Conservation (phyloP, 2,329 filamentous ascomycete genomes). For the Scortechinia acanthostroma region DNA sequence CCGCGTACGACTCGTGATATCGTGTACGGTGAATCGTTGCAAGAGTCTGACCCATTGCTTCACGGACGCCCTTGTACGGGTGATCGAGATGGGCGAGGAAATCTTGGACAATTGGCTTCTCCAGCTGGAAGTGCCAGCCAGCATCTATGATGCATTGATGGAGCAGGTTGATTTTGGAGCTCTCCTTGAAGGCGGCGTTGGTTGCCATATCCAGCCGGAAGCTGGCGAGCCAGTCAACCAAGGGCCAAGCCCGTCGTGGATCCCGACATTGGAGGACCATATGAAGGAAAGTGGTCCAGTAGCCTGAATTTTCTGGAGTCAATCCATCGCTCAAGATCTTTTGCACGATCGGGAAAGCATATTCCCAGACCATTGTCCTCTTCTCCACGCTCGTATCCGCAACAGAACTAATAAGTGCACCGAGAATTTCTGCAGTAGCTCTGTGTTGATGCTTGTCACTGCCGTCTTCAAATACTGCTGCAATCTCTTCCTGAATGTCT, state of each 20-base stretch:
- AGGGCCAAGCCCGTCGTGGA: conserved; percentile 77
- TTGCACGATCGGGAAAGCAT: conserved; percentile 80
- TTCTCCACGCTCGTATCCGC: conserved; percentile 70
- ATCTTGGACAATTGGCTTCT: conserved; percentile 79
- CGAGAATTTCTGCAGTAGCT: conserved; percentile 87
- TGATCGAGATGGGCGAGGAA: conserved; percentile 90
- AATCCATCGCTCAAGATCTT: conserved; percentile 83
- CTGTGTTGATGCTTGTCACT: conserved; percentile 97
- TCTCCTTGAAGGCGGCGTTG: conserved; percentile 97
- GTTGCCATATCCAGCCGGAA: conserved; percentile 91
- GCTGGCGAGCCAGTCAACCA: conserved; percentile 73
- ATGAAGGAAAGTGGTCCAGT: conserved; percentile 92
- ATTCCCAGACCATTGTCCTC: conserved; percentile 75
- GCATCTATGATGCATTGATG: conserved; percentile 81
- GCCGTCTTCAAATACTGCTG: conserved; percentile 78
- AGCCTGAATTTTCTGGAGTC: conserved; percentile 86
- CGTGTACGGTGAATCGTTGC: conserved; percentile 82
- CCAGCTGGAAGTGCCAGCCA: conserved; percentile 92
- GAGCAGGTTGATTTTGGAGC: conserved; percentile 85
- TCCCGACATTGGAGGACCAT: conserved; percentile 83
- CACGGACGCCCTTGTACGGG: conserved; percentile 93
- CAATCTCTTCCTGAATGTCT: conserved; percentile 76
- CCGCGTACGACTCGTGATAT: conserved; percentile 87
- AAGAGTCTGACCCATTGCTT: conserved; percentile 85
- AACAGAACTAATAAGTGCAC: conserved; percentile 74